These are phyloP conservation scores for Esteya vermicola DNA, from an alignment of 2,329 filamentous ascomycete genomes.

Conservation along the genomic window DNA sequence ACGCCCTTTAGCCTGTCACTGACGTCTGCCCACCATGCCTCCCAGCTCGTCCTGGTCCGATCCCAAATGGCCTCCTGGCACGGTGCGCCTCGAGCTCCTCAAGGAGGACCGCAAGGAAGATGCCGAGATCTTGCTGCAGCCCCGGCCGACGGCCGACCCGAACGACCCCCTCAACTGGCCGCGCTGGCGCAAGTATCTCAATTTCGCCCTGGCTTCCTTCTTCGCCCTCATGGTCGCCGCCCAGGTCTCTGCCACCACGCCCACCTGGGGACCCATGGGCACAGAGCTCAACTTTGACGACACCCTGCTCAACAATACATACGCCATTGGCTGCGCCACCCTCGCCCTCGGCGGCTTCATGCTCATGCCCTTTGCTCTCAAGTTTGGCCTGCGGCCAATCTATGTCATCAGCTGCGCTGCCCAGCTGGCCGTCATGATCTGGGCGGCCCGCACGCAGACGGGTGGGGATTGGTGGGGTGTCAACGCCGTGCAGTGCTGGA, in stretches of 20 bases:
- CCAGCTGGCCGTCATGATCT: constrained; percentile 26
- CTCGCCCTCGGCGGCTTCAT: constrained; percentile 29
- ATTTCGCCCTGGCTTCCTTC: constrained; percentile 31
- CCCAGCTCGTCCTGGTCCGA: constrained; percentile 1
- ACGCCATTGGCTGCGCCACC: constrained; percentile 23
- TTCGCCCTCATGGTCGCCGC: constrained; percentile 34
- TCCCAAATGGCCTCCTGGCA: constrained; percentile 6
- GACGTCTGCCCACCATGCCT: background rate
- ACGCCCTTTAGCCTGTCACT: too few relatives aligned
- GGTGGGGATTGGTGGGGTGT: constrained; percentile 3
- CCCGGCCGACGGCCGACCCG: constrained; percentile 31
- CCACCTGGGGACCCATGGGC: constrained; percentile 19
- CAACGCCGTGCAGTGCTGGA: constrained; percentile 20
- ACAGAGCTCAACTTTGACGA: constrained; percentile 19
- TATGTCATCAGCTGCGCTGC: constrained; percentile 28
- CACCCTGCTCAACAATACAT: constrained; percentile 3
- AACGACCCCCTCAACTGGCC: constrained; percentile 37
- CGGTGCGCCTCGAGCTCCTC: constrained; percentile 11
- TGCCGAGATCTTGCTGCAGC: constrained; percentile 36
- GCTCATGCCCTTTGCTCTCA: constrained; percentile 29
- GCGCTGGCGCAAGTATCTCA: constrained; percentile 29
- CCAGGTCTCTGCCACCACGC: constrained; percentile 28
- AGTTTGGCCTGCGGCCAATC: constrained; percentile 27
- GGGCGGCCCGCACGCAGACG: constrained; percentile 17
- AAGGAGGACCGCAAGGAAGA: constrained; percentile 23